These are phyloP conservation scores for Aspergillus egyptiacus DNA, from an alignment of 495 filamentous ascomycete genomes.

Conservation along the genomic window DNA sequence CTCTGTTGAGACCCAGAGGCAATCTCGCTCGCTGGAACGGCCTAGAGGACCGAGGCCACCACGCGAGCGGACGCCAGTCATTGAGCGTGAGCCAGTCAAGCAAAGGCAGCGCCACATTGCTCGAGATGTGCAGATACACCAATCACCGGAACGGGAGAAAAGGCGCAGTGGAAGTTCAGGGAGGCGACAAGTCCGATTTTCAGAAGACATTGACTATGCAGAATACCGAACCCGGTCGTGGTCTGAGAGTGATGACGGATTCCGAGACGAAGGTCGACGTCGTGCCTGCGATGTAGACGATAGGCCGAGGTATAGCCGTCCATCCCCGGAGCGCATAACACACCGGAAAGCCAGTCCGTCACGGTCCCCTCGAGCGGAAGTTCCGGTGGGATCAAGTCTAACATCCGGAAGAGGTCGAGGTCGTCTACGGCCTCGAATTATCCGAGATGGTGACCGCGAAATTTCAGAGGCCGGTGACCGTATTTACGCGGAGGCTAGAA, in stretches of 20 bases:
- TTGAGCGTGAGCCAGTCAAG: constrained; percentile 19
- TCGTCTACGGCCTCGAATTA: constrained; percentile 15
- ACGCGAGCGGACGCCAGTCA: constrained; percentile 20
- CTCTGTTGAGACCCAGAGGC: not conserved
- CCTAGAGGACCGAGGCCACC: constrained; percentile 8
- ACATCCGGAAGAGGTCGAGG: not conserved
- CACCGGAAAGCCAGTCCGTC: not conserved
- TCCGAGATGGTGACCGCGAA: constrained; percentile 20
- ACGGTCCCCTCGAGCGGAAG: not conserved
- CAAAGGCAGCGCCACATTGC: not conserved
- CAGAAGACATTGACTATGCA: constrained; percentile 11
- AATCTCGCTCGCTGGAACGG: constrained; percentile 1
- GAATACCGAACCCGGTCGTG: constrained; percentile 1
- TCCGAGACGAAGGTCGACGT: not conserved
- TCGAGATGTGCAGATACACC: constrained; percentile 15
- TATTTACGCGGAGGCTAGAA: constrained; percentile 12
- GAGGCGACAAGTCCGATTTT: constrained; percentile 17
- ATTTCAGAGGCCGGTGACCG: constrained; percentile 16
- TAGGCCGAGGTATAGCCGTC: not conserved
- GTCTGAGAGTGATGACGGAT: not conserved
- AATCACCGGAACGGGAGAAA: constrained; percentile 2
- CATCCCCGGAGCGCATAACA: not conserved
- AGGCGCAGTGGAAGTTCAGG: constrained; percentile 4
- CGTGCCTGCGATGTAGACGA: not conserved
- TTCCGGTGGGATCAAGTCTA: not conserved